These are phyloP conservation scores for Durusdinium trenchii DNA, from an alignment of 73 alveolate genomes.

Conservation along the genomic window DNA sequence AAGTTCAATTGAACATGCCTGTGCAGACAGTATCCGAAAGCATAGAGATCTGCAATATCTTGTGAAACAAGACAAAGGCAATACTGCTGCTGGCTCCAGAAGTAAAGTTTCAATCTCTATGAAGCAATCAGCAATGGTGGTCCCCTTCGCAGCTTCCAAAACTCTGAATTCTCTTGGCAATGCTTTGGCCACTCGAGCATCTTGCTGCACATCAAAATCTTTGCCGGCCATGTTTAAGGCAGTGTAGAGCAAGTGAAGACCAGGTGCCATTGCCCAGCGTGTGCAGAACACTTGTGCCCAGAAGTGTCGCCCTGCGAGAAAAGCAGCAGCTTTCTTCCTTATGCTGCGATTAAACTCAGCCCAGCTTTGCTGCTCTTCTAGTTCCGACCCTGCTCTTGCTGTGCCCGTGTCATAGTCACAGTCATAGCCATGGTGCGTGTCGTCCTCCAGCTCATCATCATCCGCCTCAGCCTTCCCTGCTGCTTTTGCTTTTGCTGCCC, in stretches of 20 bases:
- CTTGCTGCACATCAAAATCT: not conserved
- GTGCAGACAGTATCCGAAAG: not conserved
- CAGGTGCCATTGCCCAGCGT: not conserved
- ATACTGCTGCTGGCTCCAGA: not conserved
- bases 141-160: not conserved
- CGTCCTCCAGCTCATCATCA: too few relatives aligned
- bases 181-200: not conserved
- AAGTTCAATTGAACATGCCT: not conserved
- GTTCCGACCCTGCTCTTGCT: not conserved
- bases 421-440: too few relatives aligned
- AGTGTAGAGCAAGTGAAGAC: not conserved
- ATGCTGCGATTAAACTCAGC: not conserved
- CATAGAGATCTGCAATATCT: not conserved
- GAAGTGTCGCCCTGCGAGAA: not conserved
- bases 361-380: not conserved
- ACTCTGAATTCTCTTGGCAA: not conserved
- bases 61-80: not conserved
- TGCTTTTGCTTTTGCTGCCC: too few relatives aligned
- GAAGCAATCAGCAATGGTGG: not conserved
- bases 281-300: not conserved
- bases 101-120: not conserved
- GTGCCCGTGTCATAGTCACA: too few relatives aligned
- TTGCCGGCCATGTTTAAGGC: not conserved
- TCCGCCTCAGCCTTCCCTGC: too few relatives aligned
- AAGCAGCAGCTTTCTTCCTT: not conserved